Percentiles rank a stretch among this genome's conserved stretches.
Evolutionary conservation across 2,329 filamentous ascomycete genomes (phyloP).

Genomic region (Fusarium transvaalense): DNA sequence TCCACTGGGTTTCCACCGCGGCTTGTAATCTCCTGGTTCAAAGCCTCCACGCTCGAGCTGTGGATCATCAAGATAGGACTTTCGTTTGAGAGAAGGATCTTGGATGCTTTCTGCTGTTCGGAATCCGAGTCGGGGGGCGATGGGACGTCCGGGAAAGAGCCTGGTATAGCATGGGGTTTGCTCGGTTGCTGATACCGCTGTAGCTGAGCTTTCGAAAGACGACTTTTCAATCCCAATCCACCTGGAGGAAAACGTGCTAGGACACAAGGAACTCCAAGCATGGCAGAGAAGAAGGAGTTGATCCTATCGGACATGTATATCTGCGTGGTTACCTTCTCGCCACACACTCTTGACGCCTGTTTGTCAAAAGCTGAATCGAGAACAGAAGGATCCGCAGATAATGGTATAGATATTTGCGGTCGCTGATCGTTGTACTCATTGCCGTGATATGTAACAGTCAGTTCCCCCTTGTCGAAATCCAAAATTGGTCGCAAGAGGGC

Average conservation of each 20-base stretch:
- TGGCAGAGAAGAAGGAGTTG: slow-evolving; percentile 80
- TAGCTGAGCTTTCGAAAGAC: slow-evolving; percentile 79
- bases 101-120: slow-evolving; percentile 55
- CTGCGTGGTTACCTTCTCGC: slow-evolving; percentile 78
- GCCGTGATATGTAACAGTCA: slow-evolving; percentile 70
- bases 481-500: slow-evolving; percentile 81
- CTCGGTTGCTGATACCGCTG: slow-evolving; percentile 65
- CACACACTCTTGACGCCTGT: slow-evolving; percentile 79
- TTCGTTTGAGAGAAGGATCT: slow-evolving; percentile 90
- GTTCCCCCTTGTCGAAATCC: slow-evolving; percentile 74
- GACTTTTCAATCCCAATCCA: slow-evolving; percentile 67
- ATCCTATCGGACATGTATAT: slow-evolving; percentile 76
- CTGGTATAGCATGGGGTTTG: slow-evolving; percentile 57
- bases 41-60: slow-evolving; percentile 78
- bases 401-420: slow-evolving; percentile 65
- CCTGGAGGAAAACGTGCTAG: slow-evolving; percentile 85
- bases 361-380: slow-evolving; percentile 60
- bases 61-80: slow-evolving; percentile 91
- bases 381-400: slow-evolving; percentile 75
- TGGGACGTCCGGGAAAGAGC: slow-evolving; percentile 66
- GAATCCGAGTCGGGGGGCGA: slow-evolving; percentile 70
- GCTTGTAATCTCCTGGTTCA: slow-evolving; percentile 79
- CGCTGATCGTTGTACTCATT: slow-evolving; percentile 40
- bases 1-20: slow-evolving; percentile 74
- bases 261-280: slow-evolving; percentile 82